These are phyloP conservation scores for Lumnitzera littorea DNA, from an alignment of 345 rosid genomes.

Conservation along the genomic window DNA sequence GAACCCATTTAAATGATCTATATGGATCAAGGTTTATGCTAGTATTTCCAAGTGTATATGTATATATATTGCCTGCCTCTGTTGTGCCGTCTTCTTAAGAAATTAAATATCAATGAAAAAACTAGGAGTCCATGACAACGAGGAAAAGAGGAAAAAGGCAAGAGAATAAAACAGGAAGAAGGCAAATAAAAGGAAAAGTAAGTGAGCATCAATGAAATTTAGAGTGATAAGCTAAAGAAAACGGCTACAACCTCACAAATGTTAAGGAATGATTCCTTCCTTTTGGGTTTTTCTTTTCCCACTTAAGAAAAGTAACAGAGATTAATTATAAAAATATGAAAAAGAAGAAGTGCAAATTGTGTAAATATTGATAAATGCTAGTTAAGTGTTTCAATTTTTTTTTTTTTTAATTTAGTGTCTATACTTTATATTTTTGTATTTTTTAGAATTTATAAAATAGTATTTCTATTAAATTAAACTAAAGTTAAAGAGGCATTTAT, in stretches of 20 bases:
- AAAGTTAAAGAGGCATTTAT: no score
- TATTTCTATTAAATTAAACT: no score
- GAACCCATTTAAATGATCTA: constrained; percentile 19
- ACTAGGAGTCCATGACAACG: neutral
- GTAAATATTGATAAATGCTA: no score
- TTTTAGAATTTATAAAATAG: no score
- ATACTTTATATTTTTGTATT: no score
- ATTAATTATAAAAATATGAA: no score
- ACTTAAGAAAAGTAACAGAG: neutral
- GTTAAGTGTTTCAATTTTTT: no score
- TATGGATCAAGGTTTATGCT: neutral
- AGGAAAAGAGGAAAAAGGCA: neutral
- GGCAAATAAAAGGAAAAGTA: neutral
- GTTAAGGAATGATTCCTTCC: neutral
- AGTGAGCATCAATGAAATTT: no score
- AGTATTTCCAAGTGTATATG: neutral
- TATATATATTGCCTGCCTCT: neutral
- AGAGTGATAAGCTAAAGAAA: neutral
- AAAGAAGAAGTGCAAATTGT: no score
- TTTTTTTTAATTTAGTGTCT: no score
- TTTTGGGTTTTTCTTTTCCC: neutral
- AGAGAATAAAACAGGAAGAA: constrained; percentile 1
- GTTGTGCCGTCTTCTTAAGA: neutral
- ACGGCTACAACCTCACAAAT: neutral
- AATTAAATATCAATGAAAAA: neutral